Evolutionary conservation across 352 stramenopile species (phyloP).

Genomic region (Phytophthora pisi): DNA sequence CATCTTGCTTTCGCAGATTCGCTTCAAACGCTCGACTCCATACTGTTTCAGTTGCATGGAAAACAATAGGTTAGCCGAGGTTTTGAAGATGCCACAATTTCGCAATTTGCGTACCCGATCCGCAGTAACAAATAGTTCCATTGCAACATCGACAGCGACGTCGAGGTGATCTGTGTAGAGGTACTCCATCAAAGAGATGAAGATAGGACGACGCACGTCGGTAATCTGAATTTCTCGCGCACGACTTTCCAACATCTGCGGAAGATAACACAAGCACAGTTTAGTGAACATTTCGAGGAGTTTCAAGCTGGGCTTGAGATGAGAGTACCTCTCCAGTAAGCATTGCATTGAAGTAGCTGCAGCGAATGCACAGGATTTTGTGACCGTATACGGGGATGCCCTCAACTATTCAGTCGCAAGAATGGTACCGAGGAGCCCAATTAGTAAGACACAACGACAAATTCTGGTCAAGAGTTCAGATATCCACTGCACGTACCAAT

Average conservation of each 20-base stretch:
- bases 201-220: conserved; percentile 91
- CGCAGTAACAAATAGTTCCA: conserved; percentile 94
- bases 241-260: conserved; percentile 92
- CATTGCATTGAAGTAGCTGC: conserved; percentile 94
- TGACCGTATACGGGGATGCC: conserved; percentile 87
- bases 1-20: conserved; percentile 97
- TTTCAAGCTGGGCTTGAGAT: background rate
- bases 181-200: conserved; percentile 95
- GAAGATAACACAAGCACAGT: background rate
- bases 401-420: conserved; percentile 59
- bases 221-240: conserved; percentile 92
- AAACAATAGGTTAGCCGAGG: conserved; percentile 13
- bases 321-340: conserved; percentile 71
- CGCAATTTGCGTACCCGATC: conserved; percentile 62
- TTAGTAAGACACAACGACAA: background rate
- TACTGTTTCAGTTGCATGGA: conserved; percentile 46
- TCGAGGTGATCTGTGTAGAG: conserved; percentile 96
- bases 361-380: conserved; percentile 94
- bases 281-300: conserved; percentile 1
- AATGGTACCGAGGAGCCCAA: background rate
- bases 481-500: conserved; percentile 48
- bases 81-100: background rate
- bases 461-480: background rate
- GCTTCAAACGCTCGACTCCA: conserved; percentile 87
- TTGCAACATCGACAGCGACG: conserved; percentile 90